These are phyloP conservation scores for Rhexocercosporidium sp. DNA, from an alignment of 2,329 filamentous ascomycete genomes.

Conservation along the genomic window DNA sequence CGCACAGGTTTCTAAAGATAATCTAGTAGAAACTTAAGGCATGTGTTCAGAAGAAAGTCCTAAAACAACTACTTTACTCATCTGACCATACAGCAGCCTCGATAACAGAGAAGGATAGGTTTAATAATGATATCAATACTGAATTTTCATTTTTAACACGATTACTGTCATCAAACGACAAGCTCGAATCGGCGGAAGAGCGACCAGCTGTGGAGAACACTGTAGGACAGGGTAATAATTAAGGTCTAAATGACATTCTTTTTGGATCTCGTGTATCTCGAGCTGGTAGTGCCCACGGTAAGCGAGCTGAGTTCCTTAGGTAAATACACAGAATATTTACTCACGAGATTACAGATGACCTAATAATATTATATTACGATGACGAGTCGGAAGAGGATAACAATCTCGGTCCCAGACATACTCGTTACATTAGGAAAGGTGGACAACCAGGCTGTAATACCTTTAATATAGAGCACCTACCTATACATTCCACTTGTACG, in stretches of 20 bases:
- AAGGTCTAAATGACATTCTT: not conserved
- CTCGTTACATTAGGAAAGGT: not conserved
- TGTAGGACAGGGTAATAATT: not conserved
- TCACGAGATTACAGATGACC: not conserved
- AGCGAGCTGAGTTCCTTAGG: not conserved
- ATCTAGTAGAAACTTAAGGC: too few species aligned
- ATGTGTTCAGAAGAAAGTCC: not conserved
- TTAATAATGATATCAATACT: too few species aligned
- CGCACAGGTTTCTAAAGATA: too few species aligned
- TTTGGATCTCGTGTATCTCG: not conserved
- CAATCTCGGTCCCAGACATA: not conserved
- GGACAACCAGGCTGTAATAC: not conserved
- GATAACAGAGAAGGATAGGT: not conserved
- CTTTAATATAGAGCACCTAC: not conserved
- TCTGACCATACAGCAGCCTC: not conserved
- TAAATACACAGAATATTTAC: too few species aligned
- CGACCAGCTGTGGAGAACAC: not conserved
- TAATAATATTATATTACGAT: not conserved
- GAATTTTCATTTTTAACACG: not conserved
- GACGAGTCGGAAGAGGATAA: not conserved
- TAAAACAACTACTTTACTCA: not conserved
- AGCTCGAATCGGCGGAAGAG: conserved; percentile 8
- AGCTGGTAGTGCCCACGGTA: not conserved
- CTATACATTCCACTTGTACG: not conserved
- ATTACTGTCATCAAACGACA: not conserved